phyloP scores from a whole-genome alignment of 2,329 filamentous ascomycete genomes.

The Beauveria rudraprayagi region DNA sequence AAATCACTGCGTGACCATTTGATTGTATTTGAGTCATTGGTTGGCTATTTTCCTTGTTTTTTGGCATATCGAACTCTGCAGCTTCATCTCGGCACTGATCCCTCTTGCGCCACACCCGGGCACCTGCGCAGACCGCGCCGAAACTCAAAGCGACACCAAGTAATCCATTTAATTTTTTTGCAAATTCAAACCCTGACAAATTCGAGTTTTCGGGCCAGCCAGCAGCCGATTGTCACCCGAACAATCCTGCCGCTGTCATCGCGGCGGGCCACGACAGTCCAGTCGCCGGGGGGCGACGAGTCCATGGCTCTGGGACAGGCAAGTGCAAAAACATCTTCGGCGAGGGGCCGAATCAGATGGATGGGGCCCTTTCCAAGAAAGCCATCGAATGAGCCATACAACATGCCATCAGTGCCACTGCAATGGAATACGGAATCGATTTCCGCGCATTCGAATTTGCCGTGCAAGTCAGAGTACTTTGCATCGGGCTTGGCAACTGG shows the following conservation, averaged over 20 bases:
- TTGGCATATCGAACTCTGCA: not conserved
- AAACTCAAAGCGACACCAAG: not conserved
- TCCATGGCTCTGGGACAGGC: slow-evolving; percentile 32
- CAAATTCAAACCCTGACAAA: not conserved
- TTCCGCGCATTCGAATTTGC: slow-evolving; percentile 28
- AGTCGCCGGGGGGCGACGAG: slow-evolving; percentile 32
- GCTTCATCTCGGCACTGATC: not conserved
- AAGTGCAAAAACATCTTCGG: slow-evolving; percentile 30
- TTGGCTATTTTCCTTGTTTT: no score
- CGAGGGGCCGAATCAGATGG: slow-evolving; percentile 29
- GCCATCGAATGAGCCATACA: slow-evolving; percentile 36
- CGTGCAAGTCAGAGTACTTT: slow-evolving; percentile 22
- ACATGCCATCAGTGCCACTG: slow-evolving; percentile 24
- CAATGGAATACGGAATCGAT: slow-evolving; percentile 29
- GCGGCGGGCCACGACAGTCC: slow-evolving; percentile 31
- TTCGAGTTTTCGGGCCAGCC: slow-evolving; percentile 27
- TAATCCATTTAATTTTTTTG: no score
- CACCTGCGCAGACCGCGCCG: not conserved
- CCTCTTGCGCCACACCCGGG: not conserved
- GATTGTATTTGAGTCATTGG: no score
- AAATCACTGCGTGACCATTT: no score
- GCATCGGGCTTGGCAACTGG: not conserved
- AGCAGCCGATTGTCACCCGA: slow-evolving; percentile 30
- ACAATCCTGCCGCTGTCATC: slow-evolving; percentile 18
- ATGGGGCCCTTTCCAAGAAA: slow-evolving; percentile 31